Base-by-base conservation (phyloP, 148 eudicot species). In the Arctostaphylos glauca region DNA sequence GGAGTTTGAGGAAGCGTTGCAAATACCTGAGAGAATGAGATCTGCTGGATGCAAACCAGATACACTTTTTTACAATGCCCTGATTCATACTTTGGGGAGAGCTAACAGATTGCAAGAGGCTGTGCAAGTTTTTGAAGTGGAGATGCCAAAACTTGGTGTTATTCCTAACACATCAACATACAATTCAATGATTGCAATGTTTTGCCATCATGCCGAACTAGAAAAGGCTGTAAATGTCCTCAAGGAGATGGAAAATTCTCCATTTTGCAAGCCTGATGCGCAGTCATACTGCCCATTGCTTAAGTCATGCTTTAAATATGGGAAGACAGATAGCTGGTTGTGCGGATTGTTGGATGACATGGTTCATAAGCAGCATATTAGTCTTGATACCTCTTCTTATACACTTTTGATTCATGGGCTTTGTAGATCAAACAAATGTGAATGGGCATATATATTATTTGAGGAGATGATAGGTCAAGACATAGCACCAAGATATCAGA, bases 351-450 rank as follows among this genome's bases (percentile, higher is more conserved):
- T 96, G 81, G 90, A 92, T 87, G 91, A 89, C 80, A 92, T 94
- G 91, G 77, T 85, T 25, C 83, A 86, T 68, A 90, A 89, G 90
- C 93, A 96, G 84, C 98, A 93, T 82, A 84, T 96, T 41, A 91
- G 99, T 80, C 86, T 93, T 86, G 98, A 94, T 81, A 76, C 84
- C 79, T 88, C 97, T 14, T 86, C 92, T 19, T 96, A 89, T 83
- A 82, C 92, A 15, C 95, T 94, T 85, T 84, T 96, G 88, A 92
- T 96, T 78, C 97, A 93, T 68, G 94, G 95, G 80, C 89, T 94
- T 66, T 96, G 98, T 84, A 89, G 91, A 86, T 89, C 88, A 50
- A 86, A 89, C 41, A 84, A 85, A 74, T 86, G 87, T 77, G 90
- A 91, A 70, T 84, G 88, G 92, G 99, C 98, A 13, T 91, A 92